Evolutionary conservation across 257 asterid genomes (phyloP), one percentile per base, ranked within the genome.

Genomic region (Parsonsia alboflavescens): DNA sequence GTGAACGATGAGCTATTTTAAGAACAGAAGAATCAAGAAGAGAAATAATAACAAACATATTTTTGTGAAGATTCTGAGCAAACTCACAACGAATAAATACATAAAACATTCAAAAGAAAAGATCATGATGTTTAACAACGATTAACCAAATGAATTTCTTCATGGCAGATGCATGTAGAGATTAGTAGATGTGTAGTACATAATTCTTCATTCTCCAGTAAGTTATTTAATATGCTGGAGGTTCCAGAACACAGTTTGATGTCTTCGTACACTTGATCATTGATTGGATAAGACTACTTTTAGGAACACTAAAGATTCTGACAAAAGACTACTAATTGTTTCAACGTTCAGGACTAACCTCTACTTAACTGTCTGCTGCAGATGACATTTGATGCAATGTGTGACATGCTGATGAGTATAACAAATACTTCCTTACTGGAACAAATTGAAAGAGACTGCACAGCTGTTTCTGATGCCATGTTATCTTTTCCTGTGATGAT

Each of bases 331-430:
- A 49, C 19, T 28, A 69, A 19, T 57, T 5, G 56, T 72, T 72
- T 5, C 65, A 39, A 45, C 17, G 16, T 68, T 69, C 6, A 11
- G 64, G 12, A 30, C 67, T 78, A 71, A 77, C 73, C 67, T 50
- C 52, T 10, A 30, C 45, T 56, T 41, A 67, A 67, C 16, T 42
- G 22, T 73, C 39, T 41, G 68, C 44, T 78, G 80, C 90, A 89
- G 94, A 63, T 74, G 61, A 84, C 88, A 4, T 87, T 89, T 57
- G 90, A 81, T 71, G 86, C 87, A 24, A 84, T 86, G 70, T 89
- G 92, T 36, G 86, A 87, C 33, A 81, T 82, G 83, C 52, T 87
- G 68, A 73, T 81, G 86, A 87, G 95, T 68, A 17, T 87, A 12
- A 86, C 65, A 12, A 87, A 89, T 80, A 52, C 75, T 36, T 74